Evolutionary conservation across 1,284 basidiomycete species (phyloP), one percentile per base, ranked within the genome.

Genomic region (Cutaneotrichosporon mucoides): DNA sequence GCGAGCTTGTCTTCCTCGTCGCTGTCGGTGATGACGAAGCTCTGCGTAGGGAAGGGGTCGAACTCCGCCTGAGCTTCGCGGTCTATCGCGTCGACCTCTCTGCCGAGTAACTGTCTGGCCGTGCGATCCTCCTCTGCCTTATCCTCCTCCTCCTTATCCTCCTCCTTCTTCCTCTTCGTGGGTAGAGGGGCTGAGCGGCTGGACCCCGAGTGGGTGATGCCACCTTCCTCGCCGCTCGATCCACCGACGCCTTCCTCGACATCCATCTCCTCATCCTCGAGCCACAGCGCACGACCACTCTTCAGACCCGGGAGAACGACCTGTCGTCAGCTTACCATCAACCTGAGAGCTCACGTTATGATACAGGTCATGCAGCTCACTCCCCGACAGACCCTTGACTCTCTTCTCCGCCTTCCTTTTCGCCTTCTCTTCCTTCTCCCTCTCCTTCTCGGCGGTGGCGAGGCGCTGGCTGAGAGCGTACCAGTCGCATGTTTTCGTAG

Each of bases 401-500:
- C 52, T 40, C 38, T 40, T 40, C 56, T 10, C 41, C 48, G 42
- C 40, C 57, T 41, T 15, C 55, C 48, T 46, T 53, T 12, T 15
- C 16, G 6, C 8, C 35, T 11, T 33, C 34, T 35, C 9, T 4
- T 40, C 41, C 24, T 42, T 13, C 13, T 6, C 4, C 46, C 47
- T 40, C 40, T 42, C 41, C n/a, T 53, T 36, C 24, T 44, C 45
- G 33, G 35, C 3, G 8, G 36, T 4, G 36, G 8, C 43, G 34
- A 72, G 41, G 43, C 57, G 54, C 24, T 57, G 47, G 24, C 66
- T 60, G 5, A 74, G 63, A 8, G 57, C 62, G 38, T 63, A 65
- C 71, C 71, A 74, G 56, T 74, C 72, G 49, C 65, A 65, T 12
- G 59, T 62, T 52, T 68, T 70, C 36, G 45, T 51, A 4, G 51